phyloP scores from a whole-genome alignment of 805 yeast species.

The Wickerhamiella spandovensis region DNA sequence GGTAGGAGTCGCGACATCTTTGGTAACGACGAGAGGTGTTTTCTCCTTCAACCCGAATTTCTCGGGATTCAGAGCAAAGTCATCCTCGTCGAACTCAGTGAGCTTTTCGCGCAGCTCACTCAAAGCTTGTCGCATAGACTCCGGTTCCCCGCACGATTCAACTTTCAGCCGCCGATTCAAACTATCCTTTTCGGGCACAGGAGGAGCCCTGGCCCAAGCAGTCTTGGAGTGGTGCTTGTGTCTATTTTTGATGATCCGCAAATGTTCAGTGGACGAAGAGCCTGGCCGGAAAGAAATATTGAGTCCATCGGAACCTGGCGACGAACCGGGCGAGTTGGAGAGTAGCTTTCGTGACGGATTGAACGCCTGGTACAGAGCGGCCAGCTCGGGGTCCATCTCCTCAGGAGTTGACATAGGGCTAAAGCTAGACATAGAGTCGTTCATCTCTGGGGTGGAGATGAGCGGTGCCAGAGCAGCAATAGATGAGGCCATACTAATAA shows the following conservation, averaged over 20 bases:
- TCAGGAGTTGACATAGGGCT: not conserved
- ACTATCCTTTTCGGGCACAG: not conserved
- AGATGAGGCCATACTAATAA: slow-evolving; percentile 14
- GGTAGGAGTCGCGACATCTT: not conserved
- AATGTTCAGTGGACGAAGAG: not conserved
- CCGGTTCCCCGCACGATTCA: not conserved
- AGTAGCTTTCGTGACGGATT: not conserved
- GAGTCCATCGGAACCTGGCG: not conserved
- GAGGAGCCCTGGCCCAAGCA: not conserved
- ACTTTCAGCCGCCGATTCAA: not conserved
- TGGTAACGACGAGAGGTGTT: not conserved
- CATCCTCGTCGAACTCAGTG: not conserved
- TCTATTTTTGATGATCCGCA: not conserved
- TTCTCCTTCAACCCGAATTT: not conserved
- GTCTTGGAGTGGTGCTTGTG: not conserved
- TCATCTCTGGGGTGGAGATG: not conserved
- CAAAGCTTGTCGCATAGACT: not conserved
- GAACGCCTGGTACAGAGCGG: not conserved
- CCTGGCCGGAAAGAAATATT: not conserved
- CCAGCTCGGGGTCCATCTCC: not conserved
- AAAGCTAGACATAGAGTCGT: not conserved
- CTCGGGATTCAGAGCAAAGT: not conserved
- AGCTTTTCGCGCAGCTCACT: not conserved
- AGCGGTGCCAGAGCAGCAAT: slow-evolving; percentile 12
- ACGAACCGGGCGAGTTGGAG: not conserved